Evolutionary conservation across 129 eudicot genomes (phyloP).

Genomic region (Kitagawia praeruptora): DNA sequence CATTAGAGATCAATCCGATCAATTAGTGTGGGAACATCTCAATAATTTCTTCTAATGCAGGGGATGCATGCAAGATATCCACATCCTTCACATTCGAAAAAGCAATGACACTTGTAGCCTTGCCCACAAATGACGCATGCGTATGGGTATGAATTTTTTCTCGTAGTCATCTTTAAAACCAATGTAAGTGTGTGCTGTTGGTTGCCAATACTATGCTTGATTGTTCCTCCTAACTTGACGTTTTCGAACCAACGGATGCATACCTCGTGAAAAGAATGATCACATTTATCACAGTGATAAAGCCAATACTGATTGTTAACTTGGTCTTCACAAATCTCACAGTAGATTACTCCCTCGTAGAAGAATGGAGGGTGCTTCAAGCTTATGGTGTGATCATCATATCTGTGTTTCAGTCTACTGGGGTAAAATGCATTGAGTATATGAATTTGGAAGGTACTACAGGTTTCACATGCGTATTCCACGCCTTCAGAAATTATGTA

Average conservation of each 20-base stretch:
- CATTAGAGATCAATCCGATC: too few species aligned
- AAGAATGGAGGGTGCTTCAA: not conserved
- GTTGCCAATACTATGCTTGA: not conserved
- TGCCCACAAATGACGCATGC: not conserved
- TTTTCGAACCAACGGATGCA: not conserved
- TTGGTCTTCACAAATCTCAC: not conserved
- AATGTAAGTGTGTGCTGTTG: not conserved
- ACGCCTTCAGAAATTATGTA: too few species aligned
- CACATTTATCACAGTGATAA: not conserved
- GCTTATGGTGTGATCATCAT: not conserved
- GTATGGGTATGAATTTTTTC: not conserved
- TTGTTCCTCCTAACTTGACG: not conserved
- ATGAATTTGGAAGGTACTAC: not conserved
- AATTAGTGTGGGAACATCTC: too few species aligned
- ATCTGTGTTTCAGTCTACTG: not conserved
- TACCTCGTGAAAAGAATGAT: constrained; percentile 1
- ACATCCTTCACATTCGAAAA: not conserved
- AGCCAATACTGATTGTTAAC: not conserved
- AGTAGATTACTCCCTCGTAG: not conserved
- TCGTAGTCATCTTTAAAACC: not conserved
- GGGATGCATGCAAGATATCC: not conserved
- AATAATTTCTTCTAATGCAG: too few species aligned
- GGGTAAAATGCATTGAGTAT: not conserved
- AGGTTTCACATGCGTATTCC: not conserved
- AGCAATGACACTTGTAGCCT: not conserved